phyloP scores from a whole-genome alignment of 148 eudicot species.

The Pouteria glomerata region DNA sequence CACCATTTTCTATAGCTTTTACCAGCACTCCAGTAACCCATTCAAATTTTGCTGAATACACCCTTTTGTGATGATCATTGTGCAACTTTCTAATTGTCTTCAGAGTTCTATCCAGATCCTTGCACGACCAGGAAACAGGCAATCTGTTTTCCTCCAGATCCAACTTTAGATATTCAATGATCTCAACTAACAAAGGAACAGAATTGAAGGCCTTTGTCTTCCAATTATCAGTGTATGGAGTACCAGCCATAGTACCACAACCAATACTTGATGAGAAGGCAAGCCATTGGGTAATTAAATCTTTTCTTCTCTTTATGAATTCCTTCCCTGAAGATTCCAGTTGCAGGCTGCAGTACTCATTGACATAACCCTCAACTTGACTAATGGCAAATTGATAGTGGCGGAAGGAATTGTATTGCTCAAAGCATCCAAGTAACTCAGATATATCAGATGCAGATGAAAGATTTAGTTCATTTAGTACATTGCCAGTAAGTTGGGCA shows the following conservation, averaged over 20 bases:
- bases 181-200: conserved; percentile 45
- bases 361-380: conserved; percentile 58
- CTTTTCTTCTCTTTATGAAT: conserved; percentile 40
- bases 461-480: conserved; percentile 79
- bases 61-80: conserved; percentile 35
- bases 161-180: conserved; percentile 48
- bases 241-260: conserved; percentile 30
- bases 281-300: conserved; percentile 53
- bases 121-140: conserved; percentile 53
- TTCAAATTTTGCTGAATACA: conserved; percentile 66
- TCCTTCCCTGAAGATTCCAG: conserved; percentile 41
- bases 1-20: conserved; percentile 91
- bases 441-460: conserved; percentile 95
- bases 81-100: conserved; percentile 46
- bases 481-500: conserved; percentile 78
- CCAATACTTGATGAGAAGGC: conserved; percentile 44
- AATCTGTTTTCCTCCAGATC: conserved; percentile 29
- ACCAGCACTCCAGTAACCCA: conserved; percentile 84
- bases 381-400: conserved; percentile 49
- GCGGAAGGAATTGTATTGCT: conserved; percentile 87
- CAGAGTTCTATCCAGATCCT: conserved; percentile 50
- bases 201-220: conserved; percentile 23
- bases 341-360: conserved; percentile 59
- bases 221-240: conserved; percentile 43
- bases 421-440: conserved; percentile 92